These are phyloP conservation scores for Rubroboletus satanas DNA, from an alignment of 768 basidiomycete genomes.

Conservation along the genomic window DNA sequence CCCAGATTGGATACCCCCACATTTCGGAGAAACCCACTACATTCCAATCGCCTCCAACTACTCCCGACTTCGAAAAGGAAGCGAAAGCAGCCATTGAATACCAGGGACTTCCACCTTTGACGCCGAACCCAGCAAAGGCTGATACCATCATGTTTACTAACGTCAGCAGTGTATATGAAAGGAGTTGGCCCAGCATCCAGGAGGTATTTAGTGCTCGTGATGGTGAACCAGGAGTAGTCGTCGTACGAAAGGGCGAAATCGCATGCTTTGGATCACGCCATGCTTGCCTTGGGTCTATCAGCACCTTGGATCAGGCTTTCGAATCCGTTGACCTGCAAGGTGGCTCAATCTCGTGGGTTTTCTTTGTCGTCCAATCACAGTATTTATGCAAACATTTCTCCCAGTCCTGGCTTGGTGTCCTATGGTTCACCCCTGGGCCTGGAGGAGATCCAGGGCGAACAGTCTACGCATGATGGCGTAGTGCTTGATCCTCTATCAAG, in stretches of 20 bases:
- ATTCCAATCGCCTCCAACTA: slow-evolving; percentile 49
- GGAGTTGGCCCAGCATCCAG: slow-evolving; percentile 25
- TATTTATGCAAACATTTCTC: slow-evolving; percentile 1
- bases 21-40: slow-evolving; percentile 49
- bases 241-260: slow-evolving; percentile 52
- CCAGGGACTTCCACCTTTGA: slow-evolving; percentile 70
- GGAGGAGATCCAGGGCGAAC: slow-evolving; percentile 52
- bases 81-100: slow-evolving; percentile 53
- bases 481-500: slow-evolving; percentile 42
- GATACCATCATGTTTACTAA: slow-evolving; percentile 59
- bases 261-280: slow-evolving; percentile 43
- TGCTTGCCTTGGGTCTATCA: slow-evolving; percentile 21
- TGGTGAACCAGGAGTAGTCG: slow-evolving; percentile 37
- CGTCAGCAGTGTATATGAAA: slow-evolving; percentile 49
- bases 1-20: slow-evolving; percentile 53
- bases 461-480: slow-evolving; percentile 54
- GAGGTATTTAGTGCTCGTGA: slow-evolving; percentile 17
- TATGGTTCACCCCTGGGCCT: slow-evolving; percentile 47
- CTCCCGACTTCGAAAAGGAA: slow-evolving; percentile 65
- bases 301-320: slow-evolving; percentile 20
- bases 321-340: slow-evolving; percentile 57
- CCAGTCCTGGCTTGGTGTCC: slow-evolving; percentile 44
- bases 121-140: slow-evolving; percentile 35
- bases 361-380: slow-evolving; percentile 7
- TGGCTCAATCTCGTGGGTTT: slow-evolving; percentile 51